Evolutionary conservation across 768 basidiomycete species (phyloP), one percentile per base, ranked within the genome.

Genomic region (Termitomyces sp.): DNA sequence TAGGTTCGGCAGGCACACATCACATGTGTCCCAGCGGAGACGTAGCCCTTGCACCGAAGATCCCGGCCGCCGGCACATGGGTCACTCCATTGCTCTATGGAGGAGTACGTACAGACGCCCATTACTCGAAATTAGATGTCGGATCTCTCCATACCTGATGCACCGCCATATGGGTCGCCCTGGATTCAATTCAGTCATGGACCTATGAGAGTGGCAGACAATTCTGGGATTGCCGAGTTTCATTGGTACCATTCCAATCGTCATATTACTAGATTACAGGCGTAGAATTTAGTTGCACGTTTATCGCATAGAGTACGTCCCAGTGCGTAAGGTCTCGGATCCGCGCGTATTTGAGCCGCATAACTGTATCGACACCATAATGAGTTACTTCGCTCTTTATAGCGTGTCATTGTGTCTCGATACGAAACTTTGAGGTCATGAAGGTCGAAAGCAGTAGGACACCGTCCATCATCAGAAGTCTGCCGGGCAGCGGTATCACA

Each of bases 1-100:
- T 49, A 61, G 53, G 18, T 57, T 36, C n/a, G 42, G n/a, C 44
- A 39, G 41, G 34, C 43, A 51, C 49, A 46, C n/a, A n/a, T 32
- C 49, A 41, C 32, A 37, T 20, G 27, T 43, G 5, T 31, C 9
- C n/a, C 14, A 20, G 26, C 22, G 10, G 7, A 31, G 22, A 24
- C 29, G 14, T 49, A 18, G 14, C 18, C 13, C 6, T 32, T 18
- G 39, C 16, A 42, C 47, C 55, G 39, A 43, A 20, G 42, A 24
- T 29, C 20, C n/a, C 39, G 27, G 20, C 27, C 29, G n/a, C 27
- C 27, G 16, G 24, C 37, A 48, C 26, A 48, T 56, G 37, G 22
- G 12, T 29, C 22, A 20, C 7, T 16, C 24, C 3, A 22, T 12
- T 51, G 5, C 26, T 37, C 18, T n/a, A 24, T 18, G 50, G 5